Evolutionary conservation across 2,329 filamentous ascomycete genomes (phyloP).

Genomic region (Lachnum nothofagi): DNA sequence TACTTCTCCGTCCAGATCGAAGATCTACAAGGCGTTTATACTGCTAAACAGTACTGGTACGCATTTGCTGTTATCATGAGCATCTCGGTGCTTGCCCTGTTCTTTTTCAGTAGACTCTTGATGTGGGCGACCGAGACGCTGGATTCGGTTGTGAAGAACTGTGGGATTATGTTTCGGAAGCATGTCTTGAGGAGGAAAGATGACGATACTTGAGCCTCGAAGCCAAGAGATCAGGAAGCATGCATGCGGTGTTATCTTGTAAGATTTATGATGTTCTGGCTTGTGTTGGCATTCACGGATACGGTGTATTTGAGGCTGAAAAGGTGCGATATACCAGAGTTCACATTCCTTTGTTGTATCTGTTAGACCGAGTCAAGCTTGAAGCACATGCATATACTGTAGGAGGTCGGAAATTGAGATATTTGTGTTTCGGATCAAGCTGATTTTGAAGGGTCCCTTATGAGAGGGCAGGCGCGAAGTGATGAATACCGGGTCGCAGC

Average conservation of each 20-base stretch:
- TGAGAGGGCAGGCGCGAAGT: too few species aligned
- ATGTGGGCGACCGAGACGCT: slow-evolving; percentile 43
- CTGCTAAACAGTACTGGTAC: slow-evolving; percentile 60
- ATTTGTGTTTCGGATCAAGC: too few species aligned
- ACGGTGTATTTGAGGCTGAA: too few species aligned
- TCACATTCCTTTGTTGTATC: too few species aligned
- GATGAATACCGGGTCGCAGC: too few species aligned
- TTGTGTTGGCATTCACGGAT: too few species aligned
- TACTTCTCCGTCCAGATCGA: slow-evolving; percentile 67
- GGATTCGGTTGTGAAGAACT: slow-evolving; percentile 30
- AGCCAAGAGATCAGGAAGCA: background rate
- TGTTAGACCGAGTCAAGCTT: background rate
- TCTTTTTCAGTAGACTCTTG: slow-evolving; percentile 46
- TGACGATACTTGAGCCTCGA: too few species aligned
- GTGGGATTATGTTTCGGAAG: slow-evolving; percentile 1
- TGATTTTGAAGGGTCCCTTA: too few species aligned
- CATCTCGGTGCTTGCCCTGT: slow-evolving; percentile 53
- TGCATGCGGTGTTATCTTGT: background rate
- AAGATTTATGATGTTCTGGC: too few species aligned
- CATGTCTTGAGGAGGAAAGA: background rate
- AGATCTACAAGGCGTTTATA: slow-evolving; percentile 53
- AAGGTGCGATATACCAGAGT: too few species aligned
- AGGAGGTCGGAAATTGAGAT: too few species aligned
- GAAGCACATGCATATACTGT: background rate
- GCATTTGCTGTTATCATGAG: slow-evolving; percentile 59